phyloP scores from a whole-genome alignment of 441 rosid genomes.

The Lepidium campestre region DNA sequence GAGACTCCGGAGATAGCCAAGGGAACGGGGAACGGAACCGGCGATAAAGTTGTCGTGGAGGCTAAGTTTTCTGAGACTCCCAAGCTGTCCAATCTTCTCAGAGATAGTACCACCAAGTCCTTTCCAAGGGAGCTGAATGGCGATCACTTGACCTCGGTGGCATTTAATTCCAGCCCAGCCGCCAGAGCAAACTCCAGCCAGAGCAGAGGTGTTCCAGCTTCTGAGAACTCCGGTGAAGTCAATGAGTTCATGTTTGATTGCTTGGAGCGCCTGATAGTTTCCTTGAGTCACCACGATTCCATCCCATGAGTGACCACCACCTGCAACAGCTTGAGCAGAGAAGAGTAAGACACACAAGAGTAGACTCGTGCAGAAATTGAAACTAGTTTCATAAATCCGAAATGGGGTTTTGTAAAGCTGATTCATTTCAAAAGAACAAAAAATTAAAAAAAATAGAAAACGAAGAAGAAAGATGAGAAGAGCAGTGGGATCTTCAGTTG shows the following conservation, averaged over 20 bases:
- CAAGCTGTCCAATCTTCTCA: conserved; percentile 63
- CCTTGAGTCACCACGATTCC: conserved; percentile 51
- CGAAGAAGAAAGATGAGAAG: conserved; percentile 8
- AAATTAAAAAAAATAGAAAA: background rate
- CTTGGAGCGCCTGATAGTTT: conserved; percentile 52
- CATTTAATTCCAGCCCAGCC: conserved; percentile 70
- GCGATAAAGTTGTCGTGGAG: conserved; percentile 51
- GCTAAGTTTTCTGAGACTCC: conserved; percentile 47
- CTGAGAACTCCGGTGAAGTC: conserved; percentile 47
- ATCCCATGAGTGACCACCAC: conserved; percentile 38
- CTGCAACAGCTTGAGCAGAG: conserved; percentile 34
- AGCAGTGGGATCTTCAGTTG: conserved; percentile 19
- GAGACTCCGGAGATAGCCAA: conserved; percentile 51
- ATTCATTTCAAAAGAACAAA: conserved; percentile 15
- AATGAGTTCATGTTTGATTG: conserved; percentile 47
- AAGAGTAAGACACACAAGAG: conserved; percentile 33
- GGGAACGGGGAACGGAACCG: conserved; percentile 55
- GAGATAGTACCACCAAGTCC: conserved; percentile 55
- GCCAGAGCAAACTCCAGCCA: conserved; percentile 46
- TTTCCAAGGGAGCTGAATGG: conserved; percentile 66
- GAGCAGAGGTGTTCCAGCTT: conserved; percentile 52
- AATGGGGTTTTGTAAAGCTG: conserved; percentile 8
- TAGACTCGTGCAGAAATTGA: conserved; percentile 15
- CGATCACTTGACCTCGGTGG: conserved; percentile 52
- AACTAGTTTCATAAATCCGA: conserved; percentile 12